These are phyloP conservation scores for Candida sakaeoensis DNA, from an alignment of 805 yeast genomes.

Conservation along the genomic window DNA sequence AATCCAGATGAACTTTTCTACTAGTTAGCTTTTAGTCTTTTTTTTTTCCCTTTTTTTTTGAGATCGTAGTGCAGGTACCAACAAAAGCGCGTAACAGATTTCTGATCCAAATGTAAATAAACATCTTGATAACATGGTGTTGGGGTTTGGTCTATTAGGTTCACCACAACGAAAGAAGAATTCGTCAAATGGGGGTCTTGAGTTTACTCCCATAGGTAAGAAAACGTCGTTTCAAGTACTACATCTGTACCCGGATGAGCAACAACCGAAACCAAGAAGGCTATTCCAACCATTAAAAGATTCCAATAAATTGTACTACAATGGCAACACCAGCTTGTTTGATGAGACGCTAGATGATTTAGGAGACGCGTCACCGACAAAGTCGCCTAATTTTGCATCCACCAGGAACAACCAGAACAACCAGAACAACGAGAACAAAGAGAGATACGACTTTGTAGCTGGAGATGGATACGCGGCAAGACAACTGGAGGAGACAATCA, in stretches of 20 bases:
- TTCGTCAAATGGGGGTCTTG: background rate
- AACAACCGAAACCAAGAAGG: conserved; percentile 4
- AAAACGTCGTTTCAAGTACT: conserved; percentile 9
- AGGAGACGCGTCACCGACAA: conserved; percentile 6
- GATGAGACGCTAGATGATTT: conserved; percentile 9
- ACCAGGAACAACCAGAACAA: background rate
- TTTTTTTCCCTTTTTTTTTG: background rate
- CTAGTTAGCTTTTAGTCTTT: too few relatives aligned
- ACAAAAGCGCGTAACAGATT: conserved; percentile 3
- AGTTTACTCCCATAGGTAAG: conserved; percentile 10
- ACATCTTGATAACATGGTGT: conserved; percentile 2
- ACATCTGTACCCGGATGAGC: conserved; percentile 8
- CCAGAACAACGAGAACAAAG: background rate
- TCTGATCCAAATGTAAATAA: background rate
- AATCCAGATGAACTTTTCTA: too few relatives aligned
- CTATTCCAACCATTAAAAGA: conserved; percentile 8
- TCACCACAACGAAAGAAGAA: conserved; percentile 1
- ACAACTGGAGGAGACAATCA: conserved; percentile 12
- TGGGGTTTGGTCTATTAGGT: conserved; percentile 2
- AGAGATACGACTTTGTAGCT: conserved; percentile 3
- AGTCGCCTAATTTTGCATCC: background rate
- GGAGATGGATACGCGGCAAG: conserved; percentile 9
- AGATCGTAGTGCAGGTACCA: background rate
- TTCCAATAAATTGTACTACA: conserved; percentile 1
- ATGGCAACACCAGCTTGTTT: conserved; percentile 3